phyloP scores from a whole-genome alignment of 2,329 filamentous ascomycete genomes.

The Cercospora beticola region DNA sequence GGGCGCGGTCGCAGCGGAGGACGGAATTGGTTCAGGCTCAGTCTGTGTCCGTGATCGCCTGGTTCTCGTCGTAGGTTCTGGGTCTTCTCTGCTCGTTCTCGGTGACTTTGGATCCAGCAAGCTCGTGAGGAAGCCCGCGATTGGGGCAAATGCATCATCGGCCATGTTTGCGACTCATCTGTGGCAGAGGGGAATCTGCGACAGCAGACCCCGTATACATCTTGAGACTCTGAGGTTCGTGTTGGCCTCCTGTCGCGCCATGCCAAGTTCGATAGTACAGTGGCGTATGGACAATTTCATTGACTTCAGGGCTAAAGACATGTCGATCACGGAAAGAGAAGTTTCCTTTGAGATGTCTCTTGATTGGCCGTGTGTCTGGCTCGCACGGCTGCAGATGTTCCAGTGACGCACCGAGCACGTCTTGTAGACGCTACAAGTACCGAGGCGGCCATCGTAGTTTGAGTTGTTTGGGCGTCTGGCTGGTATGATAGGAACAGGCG shows the following conservation, averaged over 20 bases:
- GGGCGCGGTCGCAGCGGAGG: background rate
- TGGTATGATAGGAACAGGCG: background rate
- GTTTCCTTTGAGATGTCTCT: background rate
- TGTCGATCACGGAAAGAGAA: background rate
- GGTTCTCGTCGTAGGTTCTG: background rate
- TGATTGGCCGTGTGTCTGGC: background rate
- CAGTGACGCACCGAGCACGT: background rate
- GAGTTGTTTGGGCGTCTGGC: background rate
- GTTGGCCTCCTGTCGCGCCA: conserved; percentile 7
- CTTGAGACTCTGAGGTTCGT: background rate
- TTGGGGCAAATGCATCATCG: background rate
- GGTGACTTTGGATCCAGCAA: background rate
- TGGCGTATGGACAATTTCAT: conserved; percentile 7
- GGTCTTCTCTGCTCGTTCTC: background rate
- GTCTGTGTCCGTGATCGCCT: background rate
- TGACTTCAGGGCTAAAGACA: background rate
- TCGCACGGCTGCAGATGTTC: background rate
- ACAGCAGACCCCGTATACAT: background rate
- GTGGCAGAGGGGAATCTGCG: background rate
- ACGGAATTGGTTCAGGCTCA: background rate
- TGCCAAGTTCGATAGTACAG: background rate
- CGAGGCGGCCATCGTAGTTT: background rate
- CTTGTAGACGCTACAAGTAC: background rate
- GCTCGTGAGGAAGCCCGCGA: conserved; percentile 4
- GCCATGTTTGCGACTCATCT: background rate